phyloP scores from a whole-genome alignment of 2,329 filamentous ascomycete species.

The Sclerotinia trifoliorum region DNA sequence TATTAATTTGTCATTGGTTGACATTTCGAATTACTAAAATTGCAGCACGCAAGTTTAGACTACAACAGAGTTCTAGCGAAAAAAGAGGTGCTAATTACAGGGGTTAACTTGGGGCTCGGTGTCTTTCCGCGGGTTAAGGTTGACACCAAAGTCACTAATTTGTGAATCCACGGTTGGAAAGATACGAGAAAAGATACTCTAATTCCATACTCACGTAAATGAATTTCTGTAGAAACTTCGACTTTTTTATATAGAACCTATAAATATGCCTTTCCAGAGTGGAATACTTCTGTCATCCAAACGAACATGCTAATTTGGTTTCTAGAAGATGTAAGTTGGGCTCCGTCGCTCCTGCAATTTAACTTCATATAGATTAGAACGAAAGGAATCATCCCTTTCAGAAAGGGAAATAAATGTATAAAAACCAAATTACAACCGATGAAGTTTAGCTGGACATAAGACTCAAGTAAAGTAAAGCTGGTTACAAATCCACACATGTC shows the following conservation, averaged over 20 bases:
- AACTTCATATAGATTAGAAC: background rate
- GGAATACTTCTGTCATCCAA: background rate
- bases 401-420: background rate
- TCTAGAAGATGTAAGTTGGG: background rate
- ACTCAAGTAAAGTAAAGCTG: background rate
- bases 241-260: background rate
- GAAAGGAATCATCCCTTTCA: background rate
- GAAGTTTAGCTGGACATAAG: background rate
- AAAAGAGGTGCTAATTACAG: background rate
- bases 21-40: background rate
- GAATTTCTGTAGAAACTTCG: background rate
- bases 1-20: constrained; percentile 2
- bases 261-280: background rate
- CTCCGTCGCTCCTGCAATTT: constrained; percentile 14
- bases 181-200: constrained; percentile 8
- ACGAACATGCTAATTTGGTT: background rate
- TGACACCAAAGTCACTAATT: constrained; percentile 8
- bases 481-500: constrained; percentile 9
- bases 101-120: constrained; percentile 3
- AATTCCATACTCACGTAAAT: constrained; percentile 13
- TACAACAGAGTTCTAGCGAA: constrained; percentile 1
- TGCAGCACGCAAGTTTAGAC: background rate
- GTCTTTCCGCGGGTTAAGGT: background rate
- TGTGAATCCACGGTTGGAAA: background rate
- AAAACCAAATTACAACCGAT: background rate